Conservation (phyloP, 306 rosid genomes). For the Vigna angularis region DNA sequence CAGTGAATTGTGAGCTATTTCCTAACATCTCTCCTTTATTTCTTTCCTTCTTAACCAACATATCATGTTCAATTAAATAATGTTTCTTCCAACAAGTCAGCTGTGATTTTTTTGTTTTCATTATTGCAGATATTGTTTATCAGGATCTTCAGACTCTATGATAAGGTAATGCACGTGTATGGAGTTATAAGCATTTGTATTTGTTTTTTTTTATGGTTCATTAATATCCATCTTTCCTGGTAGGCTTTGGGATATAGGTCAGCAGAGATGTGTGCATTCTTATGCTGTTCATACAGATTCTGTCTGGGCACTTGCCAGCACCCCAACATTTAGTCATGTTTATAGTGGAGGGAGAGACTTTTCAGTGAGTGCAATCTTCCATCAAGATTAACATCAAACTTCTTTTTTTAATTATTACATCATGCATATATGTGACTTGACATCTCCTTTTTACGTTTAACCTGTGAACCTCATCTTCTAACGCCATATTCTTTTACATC, state of each 20-base stretch:
- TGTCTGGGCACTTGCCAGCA: slow-evolving; percentile 99
- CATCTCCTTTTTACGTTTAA: slow-evolving; percentile 32
- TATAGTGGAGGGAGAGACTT: slow-evolving; percentile 98
- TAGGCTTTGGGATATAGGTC: slow-evolving; percentile 99
- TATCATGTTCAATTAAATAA: neutral
- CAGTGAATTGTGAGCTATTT: too few relatives aligned
- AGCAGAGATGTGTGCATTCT: slow-evolving; percentile 96
- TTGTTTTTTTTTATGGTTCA: slow-evolving; percentile 29
- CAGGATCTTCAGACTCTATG: slow-evolving; percentile 99
- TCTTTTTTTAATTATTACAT: slow-evolving; percentile 3
- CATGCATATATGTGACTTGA: slow-evolving; percentile 23
- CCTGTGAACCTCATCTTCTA: slow-evolving; percentile 47
- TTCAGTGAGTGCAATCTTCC: slow-evolving; percentile 77
- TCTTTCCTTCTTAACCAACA: too few relatives aligned
- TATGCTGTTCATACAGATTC: slow-evolving; percentile 99
- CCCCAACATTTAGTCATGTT: slow-evolving; percentile 94
- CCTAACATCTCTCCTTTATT: too few relatives aligned
- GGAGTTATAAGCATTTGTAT: slow-evolving; percentile 35
- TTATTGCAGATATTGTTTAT: slow-evolving; percentile 83
- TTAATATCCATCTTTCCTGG: slow-evolving; percentile 40
- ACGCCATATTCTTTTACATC: slow-evolving; percentile 59
- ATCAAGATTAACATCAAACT: slow-evolving; percentile 22
- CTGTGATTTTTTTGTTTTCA: slow-evolving; percentile 29
- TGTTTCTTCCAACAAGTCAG: slow-evolving; percentile 21
- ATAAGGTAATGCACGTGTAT: slow-evolving; percentile 68